These are phyloP conservation scores for Melocanna baccifera DNA, from an alignment of 176 grass and related monocot species.

Conservation along the genomic window DNA sequence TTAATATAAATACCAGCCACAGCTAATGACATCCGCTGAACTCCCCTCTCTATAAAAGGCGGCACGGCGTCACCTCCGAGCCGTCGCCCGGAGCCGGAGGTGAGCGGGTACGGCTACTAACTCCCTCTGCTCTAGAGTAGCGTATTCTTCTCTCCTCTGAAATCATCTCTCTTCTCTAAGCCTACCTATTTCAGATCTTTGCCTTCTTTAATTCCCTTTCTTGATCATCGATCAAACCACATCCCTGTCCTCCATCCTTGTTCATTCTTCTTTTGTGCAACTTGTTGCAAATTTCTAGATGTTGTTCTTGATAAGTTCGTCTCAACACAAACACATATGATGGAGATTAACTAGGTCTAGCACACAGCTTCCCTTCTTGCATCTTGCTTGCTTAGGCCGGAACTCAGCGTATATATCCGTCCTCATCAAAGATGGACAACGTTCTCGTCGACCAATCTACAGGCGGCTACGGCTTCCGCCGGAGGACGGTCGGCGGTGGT, in stretches of 20 bases:
- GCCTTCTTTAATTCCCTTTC: background rate
- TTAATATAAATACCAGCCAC: no score
- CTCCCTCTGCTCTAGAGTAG: background rate
- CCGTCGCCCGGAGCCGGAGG: background rate
- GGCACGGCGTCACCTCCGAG: background rate
- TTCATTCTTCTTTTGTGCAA: background rate
- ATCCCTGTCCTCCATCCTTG: background rate
- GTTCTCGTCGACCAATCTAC: constrained; percentile 21
- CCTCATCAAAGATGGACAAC: constrained; percentile 18
- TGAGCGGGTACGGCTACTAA: background rate
- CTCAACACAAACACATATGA: background rate
- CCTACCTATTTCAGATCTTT: background rate
- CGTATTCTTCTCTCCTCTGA: background rate
- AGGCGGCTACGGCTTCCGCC: constrained; percentile 1
- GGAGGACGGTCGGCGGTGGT: background rate
- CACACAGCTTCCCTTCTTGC: background rate
- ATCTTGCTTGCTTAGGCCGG: background rate
- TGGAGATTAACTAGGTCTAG: background rate
- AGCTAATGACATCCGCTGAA: no score
- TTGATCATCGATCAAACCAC: background rate
- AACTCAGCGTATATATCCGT: no score
- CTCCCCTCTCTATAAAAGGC: background rate
- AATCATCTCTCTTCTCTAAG: background rate
- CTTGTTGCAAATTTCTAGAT: background rate
- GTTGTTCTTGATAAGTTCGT: background rate